Evolutionary conservation across 495 filamentous ascomycete genomes (phyloP).

Genomic region (Lophiostoma macrostomum): DNA sequence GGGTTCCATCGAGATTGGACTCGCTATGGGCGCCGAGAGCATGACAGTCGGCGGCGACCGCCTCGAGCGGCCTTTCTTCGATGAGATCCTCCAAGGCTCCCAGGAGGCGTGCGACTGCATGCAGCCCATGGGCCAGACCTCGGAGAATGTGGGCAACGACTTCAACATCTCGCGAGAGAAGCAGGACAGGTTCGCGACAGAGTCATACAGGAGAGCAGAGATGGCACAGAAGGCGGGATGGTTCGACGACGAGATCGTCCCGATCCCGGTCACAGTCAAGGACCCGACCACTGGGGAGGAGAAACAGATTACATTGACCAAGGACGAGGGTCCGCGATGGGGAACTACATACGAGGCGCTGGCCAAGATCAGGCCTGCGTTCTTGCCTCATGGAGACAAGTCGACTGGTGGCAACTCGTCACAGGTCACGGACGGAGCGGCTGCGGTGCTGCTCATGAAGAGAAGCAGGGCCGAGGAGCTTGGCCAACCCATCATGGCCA

Average conservation of each 20-base stretch:
- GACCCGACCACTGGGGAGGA: slow-evolving; percentile 75
- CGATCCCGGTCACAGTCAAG: slow-evolving; percentile 76
- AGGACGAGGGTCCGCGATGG: slow-evolving; percentile 83
- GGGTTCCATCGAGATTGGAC: slow-evolving; percentile 79
- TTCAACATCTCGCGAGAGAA: slow-evolving; percentile 76
- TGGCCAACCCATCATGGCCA: slow-evolving; percentile 87
- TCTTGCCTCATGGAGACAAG: slow-evolving; percentile 81
- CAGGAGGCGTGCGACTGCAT: slow-evolving; percentile 83
- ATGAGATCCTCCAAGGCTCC: slow-evolving; percentile 64
- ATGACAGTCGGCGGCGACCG: slow-evolving; percentile 74
- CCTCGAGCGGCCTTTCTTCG: slow-evolving; percentile 70
- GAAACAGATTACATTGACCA: slow-evolving; percentile 70
- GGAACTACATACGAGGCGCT: slow-evolving; percentile 84
- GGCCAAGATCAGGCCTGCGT: slow-evolving; percentile 84
- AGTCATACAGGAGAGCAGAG: slow-evolving; percentile 84
- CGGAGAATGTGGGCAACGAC: slow-evolving; percentile 91
- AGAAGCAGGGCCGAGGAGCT: slow-evolving; percentile 83
- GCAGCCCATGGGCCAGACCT: slow-evolving; percentile 97
- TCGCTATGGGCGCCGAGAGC: slow-evolving; percentile 83
- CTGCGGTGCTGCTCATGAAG: slow-evolving; percentile 89
- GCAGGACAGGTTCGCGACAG: slow-evolving; percentile 82
- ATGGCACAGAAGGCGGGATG: slow-evolving; percentile 86
- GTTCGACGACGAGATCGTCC: slow-evolving; percentile 93
- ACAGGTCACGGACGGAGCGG: slow-evolving; percentile 94
- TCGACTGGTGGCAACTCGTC: slow-evolving; percentile 94